phyloP scores from a whole-genome alignment of 2,329 filamentous ascomycete genomes.

The Apiospora malaysiana region DNA sequence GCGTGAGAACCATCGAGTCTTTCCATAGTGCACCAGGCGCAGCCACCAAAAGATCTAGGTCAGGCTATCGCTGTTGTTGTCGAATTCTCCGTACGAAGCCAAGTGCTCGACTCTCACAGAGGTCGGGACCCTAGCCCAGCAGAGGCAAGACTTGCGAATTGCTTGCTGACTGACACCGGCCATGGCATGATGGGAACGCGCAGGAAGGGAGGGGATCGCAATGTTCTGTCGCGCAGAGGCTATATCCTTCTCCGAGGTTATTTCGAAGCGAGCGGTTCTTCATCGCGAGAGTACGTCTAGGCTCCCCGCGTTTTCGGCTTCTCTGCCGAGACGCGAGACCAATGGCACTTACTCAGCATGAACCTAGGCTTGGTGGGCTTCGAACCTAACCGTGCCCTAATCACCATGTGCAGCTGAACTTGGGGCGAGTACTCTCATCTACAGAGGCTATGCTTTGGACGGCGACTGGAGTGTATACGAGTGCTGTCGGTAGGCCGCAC shows the following conservation, averaged over 20 bases:
- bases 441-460: no score
- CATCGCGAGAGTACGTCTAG: background rate
- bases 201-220: background rate
- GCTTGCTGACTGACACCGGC: background rate
- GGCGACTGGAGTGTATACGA: no score
- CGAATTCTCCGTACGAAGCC: background rate
- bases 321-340: background rate
- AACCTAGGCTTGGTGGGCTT: background rate
- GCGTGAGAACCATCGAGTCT: background rate
- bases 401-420: no score
- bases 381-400: no score
- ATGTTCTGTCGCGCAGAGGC: background rate
- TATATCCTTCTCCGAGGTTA: background rate
- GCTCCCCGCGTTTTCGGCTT: background rate
- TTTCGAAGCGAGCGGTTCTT: background rate
- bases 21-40: background rate
- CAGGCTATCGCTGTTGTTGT: background rate
- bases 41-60: background rate
- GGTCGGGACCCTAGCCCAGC: background rate
- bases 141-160: background rate
- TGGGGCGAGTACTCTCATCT: background rate
- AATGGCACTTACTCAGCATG: background rate
- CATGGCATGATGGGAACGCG: background rate
- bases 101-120: background rate
- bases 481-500: no score